Conservation (phyloP, 2,329 filamentous ascomycete species). For the Balansia obtecta region DNA sequence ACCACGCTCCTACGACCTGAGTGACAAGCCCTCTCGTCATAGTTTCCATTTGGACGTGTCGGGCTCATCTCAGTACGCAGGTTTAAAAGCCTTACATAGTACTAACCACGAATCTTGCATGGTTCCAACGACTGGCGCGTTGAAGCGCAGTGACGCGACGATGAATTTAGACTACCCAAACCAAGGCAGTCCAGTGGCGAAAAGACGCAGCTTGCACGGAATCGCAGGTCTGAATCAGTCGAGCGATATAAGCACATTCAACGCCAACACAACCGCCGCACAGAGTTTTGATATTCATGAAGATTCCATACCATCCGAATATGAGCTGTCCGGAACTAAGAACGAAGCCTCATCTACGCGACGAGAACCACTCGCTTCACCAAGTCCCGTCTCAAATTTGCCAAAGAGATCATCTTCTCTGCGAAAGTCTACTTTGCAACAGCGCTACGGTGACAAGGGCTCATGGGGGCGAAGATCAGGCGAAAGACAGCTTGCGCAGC, state of each 20-base stretch:
- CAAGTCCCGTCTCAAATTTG: conserved; percentile 38
- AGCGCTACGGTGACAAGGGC: conserved; percentile 59
- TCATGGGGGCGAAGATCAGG: conserved; percentile 49
- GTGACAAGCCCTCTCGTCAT: conserved; percentile 38
- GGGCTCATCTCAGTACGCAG: conserved; percentile 36
- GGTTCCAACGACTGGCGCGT: conserved; percentile 50
- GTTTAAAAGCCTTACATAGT: conserved; percentile 37
- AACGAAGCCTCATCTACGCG: conserved; percentile 4
- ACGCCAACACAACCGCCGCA: conserved; percentile 34
- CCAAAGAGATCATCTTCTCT: conserved; percentile 64
- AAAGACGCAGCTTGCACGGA: conserved; percentile 78
- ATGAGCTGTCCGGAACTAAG: conserved; percentile 34
- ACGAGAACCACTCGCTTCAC: conserved; percentile 30
- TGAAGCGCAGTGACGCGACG: conserved; percentile 83
- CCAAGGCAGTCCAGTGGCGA: conserved; percentile 76
- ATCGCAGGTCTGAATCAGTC: conserved; percentile 46
- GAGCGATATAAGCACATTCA: conserved; percentile 63
- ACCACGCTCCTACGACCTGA: conserved; percentile 21
- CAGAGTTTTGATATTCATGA: conserved; percentile 40
- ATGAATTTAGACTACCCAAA: conserved; percentile 76
- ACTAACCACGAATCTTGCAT: conserved; percentile 22
- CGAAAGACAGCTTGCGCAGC: conserved; percentile 40
- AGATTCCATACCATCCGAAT: conserved; percentile 33
- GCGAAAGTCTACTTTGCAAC: conserved; percentile 77
- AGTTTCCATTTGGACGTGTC: conserved; percentile 46